phyloP scores from a whole-genome alignment of 2,329 filamentous ascomycete genomes.

The Ophiostoma ulmi region DNA sequence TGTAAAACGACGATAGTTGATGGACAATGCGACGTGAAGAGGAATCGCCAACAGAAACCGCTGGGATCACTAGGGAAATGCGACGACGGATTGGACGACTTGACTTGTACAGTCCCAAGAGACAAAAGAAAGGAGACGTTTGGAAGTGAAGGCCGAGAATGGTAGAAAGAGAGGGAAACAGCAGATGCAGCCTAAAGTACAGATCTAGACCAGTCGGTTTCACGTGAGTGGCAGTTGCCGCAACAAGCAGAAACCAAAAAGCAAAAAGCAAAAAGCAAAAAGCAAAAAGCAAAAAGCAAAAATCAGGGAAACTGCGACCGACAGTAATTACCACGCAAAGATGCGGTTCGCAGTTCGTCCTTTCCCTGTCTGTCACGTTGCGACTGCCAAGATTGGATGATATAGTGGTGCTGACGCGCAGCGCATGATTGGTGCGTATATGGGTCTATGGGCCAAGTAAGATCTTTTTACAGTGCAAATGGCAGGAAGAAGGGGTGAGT shows the following conservation, averaged over 20 bases:
- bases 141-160: neutral
- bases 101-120: neutral
- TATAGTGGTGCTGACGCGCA: constrained; percentile 8
- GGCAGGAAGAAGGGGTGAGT: neutral
- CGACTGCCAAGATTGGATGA: neutral
- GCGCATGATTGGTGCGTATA: neutral
- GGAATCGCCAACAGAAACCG: neutral
- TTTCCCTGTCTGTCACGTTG: neutral
- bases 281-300: neutral
- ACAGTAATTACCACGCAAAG: neutral
- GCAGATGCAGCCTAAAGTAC: neutral
- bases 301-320: constrained; percentile 12
- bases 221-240: neutral
- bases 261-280: neutral
- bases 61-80: neutral
- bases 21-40: neutral
- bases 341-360: constrained; percentile 4
- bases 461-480: neutral
- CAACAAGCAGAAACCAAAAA: too few relatives aligned
- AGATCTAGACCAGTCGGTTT: neutral
- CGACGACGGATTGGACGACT: neutral
- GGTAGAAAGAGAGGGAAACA: neutral
- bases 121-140: neutral
- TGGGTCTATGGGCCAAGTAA: neutral
- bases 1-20: neutral